phyloP scores from a whole-genome alignment of 2,329 filamentous ascomycete genomes.

The Ascochyta pisi region DNA sequence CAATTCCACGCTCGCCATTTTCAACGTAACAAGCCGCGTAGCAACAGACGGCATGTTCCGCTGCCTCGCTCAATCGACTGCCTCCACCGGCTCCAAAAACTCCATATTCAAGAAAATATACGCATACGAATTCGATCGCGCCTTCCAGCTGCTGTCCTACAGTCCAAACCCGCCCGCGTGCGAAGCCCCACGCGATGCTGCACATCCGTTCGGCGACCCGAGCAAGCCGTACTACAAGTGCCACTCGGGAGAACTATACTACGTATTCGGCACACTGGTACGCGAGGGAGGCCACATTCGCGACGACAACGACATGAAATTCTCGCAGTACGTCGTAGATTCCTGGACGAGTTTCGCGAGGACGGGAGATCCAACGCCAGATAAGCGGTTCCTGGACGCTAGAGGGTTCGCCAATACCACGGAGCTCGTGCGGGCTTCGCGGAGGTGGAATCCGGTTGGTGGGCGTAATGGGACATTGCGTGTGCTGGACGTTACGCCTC shows the following conservation, averaged over 20 bases:
- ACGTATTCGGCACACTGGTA: slow-evolving; percentile 42
- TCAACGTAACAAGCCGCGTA: slow-evolving; percentile 42
- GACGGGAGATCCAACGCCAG: slow-evolving; percentile 35
- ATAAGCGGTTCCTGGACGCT: slow-evolving; percentile 26
- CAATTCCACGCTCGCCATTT: slow-evolving; percentile 45
- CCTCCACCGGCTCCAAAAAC: slow-evolving; percentile 29
- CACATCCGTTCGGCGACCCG: slow-evolving; percentile 37
- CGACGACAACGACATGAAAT: slow-evolving; percentile 42
- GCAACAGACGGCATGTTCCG: slow-evolving; percentile 42
- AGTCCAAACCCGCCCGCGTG: slow-evolving; percentile 47
- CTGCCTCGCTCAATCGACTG: slow-evolving; percentile 42
- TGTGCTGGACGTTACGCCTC: slow-evolving; percentile 34
- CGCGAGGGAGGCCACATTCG: slow-evolving; percentile 43
- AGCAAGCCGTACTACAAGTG: slow-evolving; percentile 31
- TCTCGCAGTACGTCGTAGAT: slow-evolving; percentile 42
- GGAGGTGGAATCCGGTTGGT: slow-evolving; percentile 1
- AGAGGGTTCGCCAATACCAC: slow-evolving; percentile 26
- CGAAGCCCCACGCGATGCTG: slow-evolving; percentile 32
- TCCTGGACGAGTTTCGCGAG: slow-evolving; percentile 44
- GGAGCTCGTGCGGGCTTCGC: neutral
- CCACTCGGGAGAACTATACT: slow-evolving; percentile 44
- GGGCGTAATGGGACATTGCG: slow-evolving; percentile 16
- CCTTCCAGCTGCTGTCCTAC: slow-evolving; percentile 37
- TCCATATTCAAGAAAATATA: slow-evolving; percentile 32
- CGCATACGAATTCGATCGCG: slow-evolving; percentile 43